These are phyloP conservation scores for Penicillium manginii DNA, from an alignment of 495 filamentous ascomycete genomes.

Conservation along the genomic window DNA sequence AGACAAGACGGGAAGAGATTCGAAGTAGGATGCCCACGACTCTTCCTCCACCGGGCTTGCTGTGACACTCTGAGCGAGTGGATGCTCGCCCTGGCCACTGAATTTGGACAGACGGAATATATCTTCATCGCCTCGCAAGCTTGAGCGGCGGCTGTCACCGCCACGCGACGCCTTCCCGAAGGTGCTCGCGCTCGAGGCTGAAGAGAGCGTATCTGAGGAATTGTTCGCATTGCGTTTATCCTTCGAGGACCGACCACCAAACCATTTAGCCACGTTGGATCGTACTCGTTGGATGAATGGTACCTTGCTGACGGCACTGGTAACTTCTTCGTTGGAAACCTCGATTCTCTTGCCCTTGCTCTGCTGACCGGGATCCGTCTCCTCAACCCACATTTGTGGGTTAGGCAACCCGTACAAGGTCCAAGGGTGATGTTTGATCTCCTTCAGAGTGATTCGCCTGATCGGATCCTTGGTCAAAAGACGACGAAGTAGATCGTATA, in stretches of 20 bases:
- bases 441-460: conserved; percentile 83
- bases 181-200: conserved; percentile 32
- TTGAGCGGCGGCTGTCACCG: conserved; percentile 62
- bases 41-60: conserved; percentile 66
- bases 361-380: conserved; percentile 83
- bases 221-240: conserved; percentile 50
- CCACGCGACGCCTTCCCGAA: conserved; percentile 43
- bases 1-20: conserved; percentile 17
- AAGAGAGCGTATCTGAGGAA: conserved; percentile 40
- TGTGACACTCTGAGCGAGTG: conserved; percentile 79
- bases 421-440: conserved; percentile 98
- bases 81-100: conserved; percentile 66
- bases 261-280: conserved; percentile 58
- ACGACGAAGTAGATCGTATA: conserved; percentile 78
- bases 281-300: conserved; percentile 76
- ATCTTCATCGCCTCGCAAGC: conserved; percentile 72
- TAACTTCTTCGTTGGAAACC: conserved; percentile 87
- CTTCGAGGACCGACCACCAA: conserved; percentile 61
- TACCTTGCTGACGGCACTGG: conserved; percentile 85
- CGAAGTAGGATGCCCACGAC: conserved; percentile 47
- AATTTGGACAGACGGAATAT: conserved; percentile 39
- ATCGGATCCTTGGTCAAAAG: conserved; percentile 88
- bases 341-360: conserved; percentile 89
- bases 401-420: conserved; percentile 80
- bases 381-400: conserved; percentile 81